Evolutionary conservation across 345 rosid species (phyloP).

Genomic region (Moricandia arvensis): DNA sequence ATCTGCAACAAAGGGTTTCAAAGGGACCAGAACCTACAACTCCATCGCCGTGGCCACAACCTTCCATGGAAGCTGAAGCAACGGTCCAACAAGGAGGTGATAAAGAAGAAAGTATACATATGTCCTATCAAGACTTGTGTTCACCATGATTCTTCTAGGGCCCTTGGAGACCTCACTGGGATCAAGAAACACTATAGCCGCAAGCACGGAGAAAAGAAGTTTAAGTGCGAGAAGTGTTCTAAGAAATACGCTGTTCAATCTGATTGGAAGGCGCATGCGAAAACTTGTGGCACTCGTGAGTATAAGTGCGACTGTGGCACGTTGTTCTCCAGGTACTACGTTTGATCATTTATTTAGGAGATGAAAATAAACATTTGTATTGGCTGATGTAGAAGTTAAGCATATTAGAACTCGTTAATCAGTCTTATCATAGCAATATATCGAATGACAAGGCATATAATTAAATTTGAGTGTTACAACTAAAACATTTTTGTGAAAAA

Average conservation of each 20-base stretch:
- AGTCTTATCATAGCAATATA: not conserved
- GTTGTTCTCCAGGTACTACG: conserved; percentile 76
- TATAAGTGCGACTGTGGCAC: conserved; percentile 96
- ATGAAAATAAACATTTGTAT: too few relatives aligned
- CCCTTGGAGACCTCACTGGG: conserved; percentile 95
- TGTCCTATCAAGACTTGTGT: conserved; percentile 94
- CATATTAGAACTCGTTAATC: not conserved
- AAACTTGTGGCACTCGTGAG: conserved; percentile 95
- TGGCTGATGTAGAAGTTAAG: not conserved
- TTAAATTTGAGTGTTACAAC: conserved; percentile 8
- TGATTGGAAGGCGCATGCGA: conserved; percentile 96
- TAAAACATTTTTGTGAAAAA: not conserved
- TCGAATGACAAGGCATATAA: not conserved
- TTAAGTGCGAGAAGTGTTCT: conserved; percentile 97
- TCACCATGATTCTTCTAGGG: conserved; percentile 81
- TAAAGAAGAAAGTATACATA: conserved; percentile 75
- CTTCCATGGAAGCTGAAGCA: conserved; percentile 95
- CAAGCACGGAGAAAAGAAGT: conserved; percentile 95
- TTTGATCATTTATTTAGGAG: not conserved
- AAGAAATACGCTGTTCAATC: conserved; percentile 96
- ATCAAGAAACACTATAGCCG: conserved; percentile 92
- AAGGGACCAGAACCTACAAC: conserved; percentile 95
- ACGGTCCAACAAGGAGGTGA: conserved; percentile 63
- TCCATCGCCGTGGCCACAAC: conserved; percentile 93
- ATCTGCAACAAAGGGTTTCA: conserved; percentile 97